Evolutionary conservation across 164 flowering plant genomes (phyloP).

Genomic region (Kalanchoe fedtschenkoi): DNA sequence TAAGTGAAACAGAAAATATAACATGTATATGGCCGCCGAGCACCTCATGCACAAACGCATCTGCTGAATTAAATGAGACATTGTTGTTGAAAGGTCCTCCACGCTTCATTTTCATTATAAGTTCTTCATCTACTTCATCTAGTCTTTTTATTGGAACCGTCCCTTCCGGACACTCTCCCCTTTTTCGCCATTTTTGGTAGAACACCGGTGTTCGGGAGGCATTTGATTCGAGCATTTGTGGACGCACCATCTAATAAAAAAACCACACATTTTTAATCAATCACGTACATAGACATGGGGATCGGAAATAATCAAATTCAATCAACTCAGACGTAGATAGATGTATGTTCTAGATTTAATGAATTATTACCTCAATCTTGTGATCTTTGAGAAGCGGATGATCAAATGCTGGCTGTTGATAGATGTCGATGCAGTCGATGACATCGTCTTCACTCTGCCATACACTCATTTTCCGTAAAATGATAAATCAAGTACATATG

Average conservation of each 20-base stretch:
- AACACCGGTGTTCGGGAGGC: background rate
- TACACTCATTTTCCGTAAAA: no score
- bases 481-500: no score
- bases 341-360: no score
- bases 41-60: background rate
- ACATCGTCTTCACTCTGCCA: background rate
- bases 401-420: background rate
- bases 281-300: no score
- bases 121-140: background rate
- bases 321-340: no score
- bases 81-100: background rate
- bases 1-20: background rate
- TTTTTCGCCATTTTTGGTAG: background rate
- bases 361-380: background rate
- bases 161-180: background rate
- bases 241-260: background rate
- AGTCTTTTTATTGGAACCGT: background rate
- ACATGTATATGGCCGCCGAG: background rate
- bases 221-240: background rate
- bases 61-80: background rate
- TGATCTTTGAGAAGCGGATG: slow-evolving; percentile 3
- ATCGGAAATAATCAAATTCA: no score
- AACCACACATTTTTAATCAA: no score
- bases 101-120: background rate
- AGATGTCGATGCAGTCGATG: background rate